Percentiles rank a stretch among this genome's conserved stretches.
phyloP scores from a whole-genome alignment of 2,329 filamentous ascomycete genomes.

The Colletotrichum spaethianum region DNA sequence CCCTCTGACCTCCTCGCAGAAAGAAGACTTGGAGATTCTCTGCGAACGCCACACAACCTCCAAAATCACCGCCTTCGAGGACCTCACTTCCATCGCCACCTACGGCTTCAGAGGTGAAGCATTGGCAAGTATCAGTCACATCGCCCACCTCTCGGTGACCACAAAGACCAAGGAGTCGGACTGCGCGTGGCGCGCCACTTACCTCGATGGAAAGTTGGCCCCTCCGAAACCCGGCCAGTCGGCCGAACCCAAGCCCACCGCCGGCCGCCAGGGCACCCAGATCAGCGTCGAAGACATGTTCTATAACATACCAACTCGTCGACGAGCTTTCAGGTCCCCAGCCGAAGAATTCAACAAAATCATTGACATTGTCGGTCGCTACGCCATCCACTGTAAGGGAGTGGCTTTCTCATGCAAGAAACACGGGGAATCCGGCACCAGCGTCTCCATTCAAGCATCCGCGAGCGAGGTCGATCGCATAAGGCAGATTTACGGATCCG shows the following conservation, averaged over 20 bases:
- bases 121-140: conserved; percentile 97
- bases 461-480: conserved; percentile 86
- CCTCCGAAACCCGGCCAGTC: conserved; percentile 90
- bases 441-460: conserved; percentile 82
- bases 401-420: conserved; percentile 98
- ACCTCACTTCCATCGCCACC: conserved; percentile 89
- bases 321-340: conserved; percentile 89
- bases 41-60: conserved; percentile 98
- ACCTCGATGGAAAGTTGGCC: conserved; percentile 84
- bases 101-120: conserved; percentile 99
- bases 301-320: conserved; percentile 92
- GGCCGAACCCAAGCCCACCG: conserved; percentile 87
- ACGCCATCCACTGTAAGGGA: conserved; percentile 91
- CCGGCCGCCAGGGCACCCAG: conserved; percentile 91
- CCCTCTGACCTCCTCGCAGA: conserved; percentile 64
- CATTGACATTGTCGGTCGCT: conserved; percentile 92
- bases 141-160: conserved; percentile 94
- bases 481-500: conserved; percentile 87
- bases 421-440: conserved; percentile 87
- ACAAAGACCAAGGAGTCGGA: conserved; percentile 92
- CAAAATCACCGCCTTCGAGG: conserved; percentile 94
- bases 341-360: conserved; percentile 99
- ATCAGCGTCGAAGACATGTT: conserved; percentile 98
- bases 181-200: conserved; percentile 92
- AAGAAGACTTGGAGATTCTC: conserved; percentile 90